Conservation (phyloP, 169 alveolate species). For the Toxoplasma gondii region DNA sequence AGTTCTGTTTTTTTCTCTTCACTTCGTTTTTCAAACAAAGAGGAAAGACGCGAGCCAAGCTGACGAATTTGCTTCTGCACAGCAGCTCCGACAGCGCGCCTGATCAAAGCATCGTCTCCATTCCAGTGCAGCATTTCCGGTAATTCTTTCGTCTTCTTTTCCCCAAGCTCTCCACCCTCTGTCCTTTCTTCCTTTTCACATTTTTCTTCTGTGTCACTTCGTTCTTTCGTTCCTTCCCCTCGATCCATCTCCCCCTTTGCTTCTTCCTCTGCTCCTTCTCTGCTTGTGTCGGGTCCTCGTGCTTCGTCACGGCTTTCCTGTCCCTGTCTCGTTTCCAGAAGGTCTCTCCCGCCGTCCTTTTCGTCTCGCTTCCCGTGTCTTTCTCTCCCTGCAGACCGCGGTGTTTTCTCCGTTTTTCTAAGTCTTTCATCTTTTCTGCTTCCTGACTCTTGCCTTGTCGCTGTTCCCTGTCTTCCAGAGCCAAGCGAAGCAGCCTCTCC, state of each 20-base stretch:
- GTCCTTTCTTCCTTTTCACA: neutral
- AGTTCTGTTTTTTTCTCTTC: neutral
- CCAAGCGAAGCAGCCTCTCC: neutral
- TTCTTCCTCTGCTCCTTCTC: neutral
- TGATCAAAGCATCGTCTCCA: neutral
- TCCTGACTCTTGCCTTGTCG: neutral
- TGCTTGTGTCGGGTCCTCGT: neutral
- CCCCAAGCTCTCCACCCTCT: neutral
- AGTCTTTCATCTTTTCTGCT: neutral
- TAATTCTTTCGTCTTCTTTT: neutral
- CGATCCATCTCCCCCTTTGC: neutral
- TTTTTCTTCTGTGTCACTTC: neutral
- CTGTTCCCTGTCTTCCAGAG: neutral
- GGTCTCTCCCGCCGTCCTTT: neutral
- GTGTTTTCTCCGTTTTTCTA: no score
- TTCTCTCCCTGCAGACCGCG: neutral
- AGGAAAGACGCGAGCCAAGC: neutral
- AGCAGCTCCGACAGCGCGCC: neutral
- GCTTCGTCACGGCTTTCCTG: neutral
- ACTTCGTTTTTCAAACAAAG: neutral
- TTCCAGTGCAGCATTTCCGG: no score
- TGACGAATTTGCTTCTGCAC: neutral
- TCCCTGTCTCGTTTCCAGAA: neutral
- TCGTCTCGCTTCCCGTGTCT: neutral
- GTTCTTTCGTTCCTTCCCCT: neutral